Evolutionary conservation across 768 basidiomycete species (phyloP), one percentile per base, ranked within the genome.

Genomic region (Mrakia gelida): DNA sequence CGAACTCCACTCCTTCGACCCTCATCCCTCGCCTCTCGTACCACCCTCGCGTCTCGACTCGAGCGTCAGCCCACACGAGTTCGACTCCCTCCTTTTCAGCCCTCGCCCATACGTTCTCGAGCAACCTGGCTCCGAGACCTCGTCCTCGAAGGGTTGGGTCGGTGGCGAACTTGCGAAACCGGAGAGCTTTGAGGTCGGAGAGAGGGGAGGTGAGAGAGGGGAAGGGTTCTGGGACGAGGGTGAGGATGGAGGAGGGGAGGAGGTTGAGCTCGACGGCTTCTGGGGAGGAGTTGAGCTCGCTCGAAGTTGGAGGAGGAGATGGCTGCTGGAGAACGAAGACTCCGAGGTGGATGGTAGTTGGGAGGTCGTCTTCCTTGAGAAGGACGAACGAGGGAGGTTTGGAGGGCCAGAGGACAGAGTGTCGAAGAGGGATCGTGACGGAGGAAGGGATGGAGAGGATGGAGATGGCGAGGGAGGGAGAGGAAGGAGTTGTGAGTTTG

Each of bases 131-230:
- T 52, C 72, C 72, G 15, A 59, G 5, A 3, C 72, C 72, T 10
- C 32, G 72, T 8, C 32, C 32, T 61, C 56, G 30, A 18, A 34
- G 23, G 30, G 6, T 21, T 6, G 32, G 18, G 45, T 30, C 54
- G 15, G 72, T 73, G 6, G 72, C 72, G 26, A 73, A 73, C 54
- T 73, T 73, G 54, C 72, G 54, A 34, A 73, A 73, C 1, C 54
- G 49, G 16, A 73, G 72, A 7, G 72, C 72, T 2, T 45, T 45
- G 15, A 15, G 32, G 21, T 16, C 23, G 54, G 54, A 23, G 16
- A 73, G 54, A 7, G 21, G 15, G 16, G n/a, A 15, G 30, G 18
- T 10, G 6, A 2, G 45, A 23, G 45, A 34, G 18, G 72, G 72
- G 72, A 73, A 73, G 32, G 16, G 54, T 11, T 11, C 18, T 3